Conservation (phyloP, 257 asterid genomes). For the Striga asiatica region DNA sequence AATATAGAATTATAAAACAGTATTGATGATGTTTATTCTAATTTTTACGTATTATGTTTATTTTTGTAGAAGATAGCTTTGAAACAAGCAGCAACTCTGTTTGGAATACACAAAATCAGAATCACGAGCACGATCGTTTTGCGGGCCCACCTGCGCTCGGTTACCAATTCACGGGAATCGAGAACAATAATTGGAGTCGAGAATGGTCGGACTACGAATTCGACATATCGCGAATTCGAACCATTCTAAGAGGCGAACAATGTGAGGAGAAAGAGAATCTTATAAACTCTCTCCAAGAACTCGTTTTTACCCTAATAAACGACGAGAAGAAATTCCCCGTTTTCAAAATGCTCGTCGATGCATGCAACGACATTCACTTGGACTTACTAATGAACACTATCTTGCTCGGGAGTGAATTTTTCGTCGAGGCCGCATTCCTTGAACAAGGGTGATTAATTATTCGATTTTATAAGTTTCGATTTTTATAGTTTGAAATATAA, state of each 20-base stretch:
- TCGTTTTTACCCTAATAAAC: conserved; percentile 5
- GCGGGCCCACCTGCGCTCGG: neutral
- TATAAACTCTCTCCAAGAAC: neutral
- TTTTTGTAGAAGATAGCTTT: neutral
- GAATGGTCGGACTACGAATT: neutral
- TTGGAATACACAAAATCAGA: neutral
- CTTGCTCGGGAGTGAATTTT: neutral
- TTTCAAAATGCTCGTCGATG: conserved; percentile 9
- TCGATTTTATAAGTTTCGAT: neutral
- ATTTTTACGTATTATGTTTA: no score
- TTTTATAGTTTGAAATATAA: neutral
- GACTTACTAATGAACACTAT: conserved; percentile 1
- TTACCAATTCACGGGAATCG: neutral
- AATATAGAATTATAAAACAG: no score
- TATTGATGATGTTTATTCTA: no score
- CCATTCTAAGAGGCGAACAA: conserved; percentile 1
- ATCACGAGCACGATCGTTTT: neutral
- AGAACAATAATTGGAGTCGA: neutral
- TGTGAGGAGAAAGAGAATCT: neutral
- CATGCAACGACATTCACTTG: conserved; percentile 10
- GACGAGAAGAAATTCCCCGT: neutral
- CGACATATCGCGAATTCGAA: neutral
- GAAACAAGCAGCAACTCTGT: neutral
- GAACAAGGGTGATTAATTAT: conserved; percentile 18
- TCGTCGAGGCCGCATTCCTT: conserved; percentile 17